These are phyloP conservation scores for Suhomyces wounanorum DNA, from an alignment of 1,139 yeast species.

Conservation along the genomic window DNA sequence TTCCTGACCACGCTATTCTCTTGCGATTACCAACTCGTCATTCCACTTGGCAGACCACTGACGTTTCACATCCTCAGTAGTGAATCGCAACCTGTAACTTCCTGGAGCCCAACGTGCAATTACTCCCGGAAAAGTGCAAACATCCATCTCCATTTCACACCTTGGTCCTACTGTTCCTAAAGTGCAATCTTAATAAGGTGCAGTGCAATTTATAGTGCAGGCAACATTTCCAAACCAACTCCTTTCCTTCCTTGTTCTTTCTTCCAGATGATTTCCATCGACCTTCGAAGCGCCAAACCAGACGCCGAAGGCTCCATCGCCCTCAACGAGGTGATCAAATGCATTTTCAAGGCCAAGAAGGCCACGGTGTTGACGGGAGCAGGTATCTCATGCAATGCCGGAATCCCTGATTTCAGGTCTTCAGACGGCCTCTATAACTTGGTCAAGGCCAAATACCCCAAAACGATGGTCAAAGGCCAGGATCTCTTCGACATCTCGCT, in stretches of 20 bases:
- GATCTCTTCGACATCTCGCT: slow-evolving; percentile 86
- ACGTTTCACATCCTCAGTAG: background rate
- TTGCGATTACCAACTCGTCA: background rate
- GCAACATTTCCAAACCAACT: background rate
- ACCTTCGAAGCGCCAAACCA: slow-evolving; percentile 26
- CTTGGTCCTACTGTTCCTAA: background rate
- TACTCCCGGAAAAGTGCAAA: background rate
- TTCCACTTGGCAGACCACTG: background rate
- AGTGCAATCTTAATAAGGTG: background rate
- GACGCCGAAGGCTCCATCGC: slow-evolving; percentile 34
- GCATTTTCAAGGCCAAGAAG: slow-evolving; percentile 50
- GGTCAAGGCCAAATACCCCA: slow-evolving; percentile 66
- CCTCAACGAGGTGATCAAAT: slow-evolving; percentile 42
- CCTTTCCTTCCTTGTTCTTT: background rate
- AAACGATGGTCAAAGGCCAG: slow-evolving; percentile 71
- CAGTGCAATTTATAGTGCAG: background rate
- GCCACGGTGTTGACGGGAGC: slow-evolving; percentile 83
- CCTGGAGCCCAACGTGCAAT: background rate
- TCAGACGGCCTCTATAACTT: slow-evolving; percentile 78
- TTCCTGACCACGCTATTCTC: background rate
- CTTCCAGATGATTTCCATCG: slow-evolving; percentile 33
- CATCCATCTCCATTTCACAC: background rate
- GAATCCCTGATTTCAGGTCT: slow-evolving; percentile 93
- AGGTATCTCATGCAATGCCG: slow-evolving; percentile 94
- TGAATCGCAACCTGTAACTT: background rate